Conservation (phyloP, 331 rosid species). For the Quercus tomentella region DNA sequence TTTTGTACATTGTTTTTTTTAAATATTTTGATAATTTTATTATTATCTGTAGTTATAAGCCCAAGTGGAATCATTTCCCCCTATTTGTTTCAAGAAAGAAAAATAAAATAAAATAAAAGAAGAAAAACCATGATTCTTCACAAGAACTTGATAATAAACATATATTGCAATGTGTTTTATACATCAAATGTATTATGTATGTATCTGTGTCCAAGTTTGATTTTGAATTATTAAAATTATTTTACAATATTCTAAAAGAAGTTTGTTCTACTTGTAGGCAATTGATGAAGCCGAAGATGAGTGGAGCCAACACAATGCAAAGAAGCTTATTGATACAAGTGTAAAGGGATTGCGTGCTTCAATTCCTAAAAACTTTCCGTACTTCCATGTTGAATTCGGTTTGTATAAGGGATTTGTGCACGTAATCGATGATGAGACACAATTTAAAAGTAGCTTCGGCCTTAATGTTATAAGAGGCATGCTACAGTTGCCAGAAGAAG, state of each 20-base stretch:
- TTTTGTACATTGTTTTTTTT: not conserved
- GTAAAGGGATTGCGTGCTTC: constrained; percentile 65
- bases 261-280: constrained; percentile 40
- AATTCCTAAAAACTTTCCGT: constrained; percentile 66
- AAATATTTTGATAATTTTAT: not conserved
- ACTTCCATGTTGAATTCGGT: constrained; percentile 84
- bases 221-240: not conserved
- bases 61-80: not conserved
- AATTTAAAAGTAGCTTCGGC: constrained; percentile 63
- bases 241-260: not conserved
- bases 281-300: constrained; percentile 91
- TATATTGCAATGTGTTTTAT: no score
- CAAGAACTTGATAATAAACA: not conserved
- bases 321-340: constrained; percentile 70
- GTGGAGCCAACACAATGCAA: constrained; percentile 87
- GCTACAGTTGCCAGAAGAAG: constrained; percentile 67
- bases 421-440: constrained; percentile 73
- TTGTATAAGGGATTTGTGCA: constrained; percentile 74
- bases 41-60: not conserved
- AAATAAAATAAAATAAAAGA: no score
- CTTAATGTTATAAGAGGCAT: constrained; percentile 84
- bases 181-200: no score
- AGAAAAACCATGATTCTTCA: not conserved
- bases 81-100: not conserved
- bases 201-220: not conserved